Base-by-base conservation (phyloP, 2,329 filamentous ascomycete genomes). In the Fusarium coffeatum region DNA sequence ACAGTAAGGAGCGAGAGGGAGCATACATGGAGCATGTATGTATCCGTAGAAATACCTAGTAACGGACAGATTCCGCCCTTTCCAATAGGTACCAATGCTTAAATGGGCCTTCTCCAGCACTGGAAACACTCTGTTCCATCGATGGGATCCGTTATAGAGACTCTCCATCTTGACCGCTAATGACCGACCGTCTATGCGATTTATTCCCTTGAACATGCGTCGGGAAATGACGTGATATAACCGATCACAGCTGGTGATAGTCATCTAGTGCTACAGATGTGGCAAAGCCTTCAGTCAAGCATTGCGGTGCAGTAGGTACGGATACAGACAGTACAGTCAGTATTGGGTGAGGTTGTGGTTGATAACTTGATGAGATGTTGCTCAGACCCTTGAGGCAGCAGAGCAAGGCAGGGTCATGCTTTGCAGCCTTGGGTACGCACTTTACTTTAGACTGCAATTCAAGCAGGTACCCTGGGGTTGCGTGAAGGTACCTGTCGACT, bases 21-120 rank as follows among this genome's bases (percentile, higher is more conserved):
- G 23, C 22, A 58, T 37, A 13, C 16, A 47, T 8, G 32, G 12
- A 51, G 32, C 9, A 25, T 9, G 53, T 23, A 37, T 32, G 8
- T 32, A 22, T 37, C 18, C 34, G 18, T n/a, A 37, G 34, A 37
- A n/a, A 37, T n/a, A 42, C 23, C 32, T 28, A 37, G 55, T 32
- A 43, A 51, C 63, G 68, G 68, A 61, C 28, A 46, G n/a, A 53
- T 61, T 70, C 68, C 68, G 67, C 68, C 51, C 37, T 45, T 25
- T 28, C 37, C 9, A 11, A 37, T 40, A 28, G 22, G 12, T n/a
- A 51, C 46, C 28, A n/a, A 12, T 28, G 18, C 27, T 41, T 45
- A 50, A 32, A 49, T 61, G 65, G 37, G 41, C 53, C 51, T 66
- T 62, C 61, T 57, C 59, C n/a, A 59, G 62, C 32, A 48, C 41